Conservation (phyloP, 768 basidiomycete genomes). For the Lentinula sp. region DNA sequence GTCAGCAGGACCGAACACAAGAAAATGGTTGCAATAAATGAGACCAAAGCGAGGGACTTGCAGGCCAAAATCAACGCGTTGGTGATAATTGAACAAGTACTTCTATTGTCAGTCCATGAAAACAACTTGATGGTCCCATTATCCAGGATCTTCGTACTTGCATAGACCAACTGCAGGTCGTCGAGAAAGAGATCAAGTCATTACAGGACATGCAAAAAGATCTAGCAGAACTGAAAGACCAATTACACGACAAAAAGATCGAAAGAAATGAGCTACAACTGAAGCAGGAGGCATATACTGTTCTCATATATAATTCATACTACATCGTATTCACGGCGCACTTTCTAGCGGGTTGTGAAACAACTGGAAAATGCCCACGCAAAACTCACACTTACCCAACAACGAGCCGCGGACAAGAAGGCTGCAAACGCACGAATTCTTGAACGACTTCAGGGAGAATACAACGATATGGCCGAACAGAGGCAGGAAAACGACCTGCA, state of each 20-base stretch:
- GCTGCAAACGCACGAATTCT: constrained; percentile 67
- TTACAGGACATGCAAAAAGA: constrained; percentile 65
- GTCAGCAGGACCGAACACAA: constrained; percentile 66
- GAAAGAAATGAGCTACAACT: constrained; percentile 66
- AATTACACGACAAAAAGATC: constrained; percentile 66
- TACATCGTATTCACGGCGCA: not conserved
- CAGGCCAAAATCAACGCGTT: constrained; percentile 69
- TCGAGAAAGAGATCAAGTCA: constrained; percentile 59
- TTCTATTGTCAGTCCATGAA: not conserved
- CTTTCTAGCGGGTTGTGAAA: constrained; percentile 64
- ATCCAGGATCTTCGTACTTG: constrained; percentile 64
- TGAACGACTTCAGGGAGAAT: constrained; percentile 71
- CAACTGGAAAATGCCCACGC: constrained; percentile 79
- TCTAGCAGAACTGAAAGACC: constrained; percentile 61
- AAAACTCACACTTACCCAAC: constrained; percentile 74
- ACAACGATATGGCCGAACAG: constrained; percentile 72
- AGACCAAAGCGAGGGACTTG: constrained; percentile 73
- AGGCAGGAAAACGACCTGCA: constrained; percentile 75
- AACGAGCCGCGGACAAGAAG: constrained; percentile 77
- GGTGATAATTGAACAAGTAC: constrained; percentile 69
- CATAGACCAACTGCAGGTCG: constrained; percentile 69
- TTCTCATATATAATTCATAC: not conserved
- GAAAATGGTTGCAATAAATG: constrained; percentile 53
- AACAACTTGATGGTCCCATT: not conserved
- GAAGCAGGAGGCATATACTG: constrained; percentile 52